These are phyloP conservation scores for Solanum sejunctum DNA, from an alignment of 257 asterid species.

Conservation along the genomic window DNA sequence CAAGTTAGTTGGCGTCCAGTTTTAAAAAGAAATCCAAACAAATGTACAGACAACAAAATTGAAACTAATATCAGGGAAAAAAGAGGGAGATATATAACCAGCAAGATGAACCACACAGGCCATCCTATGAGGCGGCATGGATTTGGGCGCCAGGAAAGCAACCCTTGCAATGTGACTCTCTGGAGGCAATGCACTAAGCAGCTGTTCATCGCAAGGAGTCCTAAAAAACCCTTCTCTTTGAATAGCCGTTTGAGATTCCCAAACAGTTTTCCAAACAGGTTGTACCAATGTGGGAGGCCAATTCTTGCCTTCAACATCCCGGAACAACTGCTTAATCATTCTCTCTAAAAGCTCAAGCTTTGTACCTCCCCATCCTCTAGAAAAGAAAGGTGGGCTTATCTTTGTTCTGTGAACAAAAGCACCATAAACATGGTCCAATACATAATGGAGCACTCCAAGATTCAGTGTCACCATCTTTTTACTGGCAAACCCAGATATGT, in stretches of 20 bases:
- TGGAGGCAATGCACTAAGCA: conserved; percentile 81
- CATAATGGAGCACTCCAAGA: conserved; percentile 73
- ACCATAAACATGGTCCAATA: conserved; percentile 83
- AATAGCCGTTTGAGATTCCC: conserved; percentile 73
- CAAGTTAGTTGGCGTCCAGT: neutral
- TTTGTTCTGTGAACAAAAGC: conserved; percentile 84
- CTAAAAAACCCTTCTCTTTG: conserved; percentile 74
- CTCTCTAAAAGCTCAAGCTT: conserved; percentile 82
- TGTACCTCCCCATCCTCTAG: conserved; percentile 94
- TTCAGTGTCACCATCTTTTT: conserved; percentile 55
- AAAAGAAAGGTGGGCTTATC: conserved; percentile 72
- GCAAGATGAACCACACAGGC: conserved; percentile 99
- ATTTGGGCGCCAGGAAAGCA: conserved; percentile 76
- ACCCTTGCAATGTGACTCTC: conserved; percentile 84
- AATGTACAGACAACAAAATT: neutral
- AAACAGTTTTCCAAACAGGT: conserved; percentile 76
- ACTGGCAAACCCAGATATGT: conserved; percentile 5
- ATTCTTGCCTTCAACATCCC: conserved; percentile 47
- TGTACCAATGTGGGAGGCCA: conserved; percentile 73
- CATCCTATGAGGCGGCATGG: conserved; percentile 40
- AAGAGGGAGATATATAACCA: conserved; percentile 25
- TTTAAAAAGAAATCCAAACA: neutral
- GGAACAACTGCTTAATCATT: conserved; percentile 63
- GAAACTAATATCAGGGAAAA: neutral
- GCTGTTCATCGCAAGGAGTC: conserved; percentile 74